Base-by-base conservation (phyloP, 164 flowering plant species). In the Liquidambar formosana region DNA sequence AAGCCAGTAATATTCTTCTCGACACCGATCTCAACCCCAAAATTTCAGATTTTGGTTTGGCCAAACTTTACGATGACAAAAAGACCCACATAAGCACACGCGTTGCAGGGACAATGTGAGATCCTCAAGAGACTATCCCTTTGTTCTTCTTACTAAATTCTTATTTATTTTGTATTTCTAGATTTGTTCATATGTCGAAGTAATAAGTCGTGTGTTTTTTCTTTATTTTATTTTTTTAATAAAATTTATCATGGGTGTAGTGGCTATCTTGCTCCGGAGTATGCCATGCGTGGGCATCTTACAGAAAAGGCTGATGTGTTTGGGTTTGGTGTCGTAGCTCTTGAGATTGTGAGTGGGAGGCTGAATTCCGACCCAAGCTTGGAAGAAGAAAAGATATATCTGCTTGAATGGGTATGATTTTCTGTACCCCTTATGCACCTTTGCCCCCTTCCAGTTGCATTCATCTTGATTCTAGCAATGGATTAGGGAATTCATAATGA, bases 1-100 rank as follows among this genome's bases (percentile, higher is more conserved):
- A 89, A 73, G 87, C 97, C n/a, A 88, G 94, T 65, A 91, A 91
- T 69, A 86, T 89, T 72, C 79, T 91, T 41, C 89, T 89, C 3
- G 91, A 89, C 61, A 25, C 82, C 33, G 77, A 86, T 44, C 83
- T 90, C 46, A 64, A 64, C 65, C 86, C 89, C 27, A 90, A 88
- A 71, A 85, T 88, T 44, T 90, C 89, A 18, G 92, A 88, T 70
- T 86, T 88, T 75, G 89, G 91, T 45, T 75, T 86, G 82, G 95
- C 91, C 62, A 88, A 86, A 66, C 79, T 90, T 4, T 86, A 85
- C 67, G 93, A 88, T 69, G 85, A 88, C 61, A 84, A 74, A 46
- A 77, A 77, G 76, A 86, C 89, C 21, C 89, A 86, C 69, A 84
- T 90, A 18, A 86, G 88, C 75, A 88, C 91, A 12, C 75, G 84